Evolutionary conservation across 331 rosid species (phyloP), one percentile per base, ranked within the genome.

Genomic region (Acacia concinna): DNA sequence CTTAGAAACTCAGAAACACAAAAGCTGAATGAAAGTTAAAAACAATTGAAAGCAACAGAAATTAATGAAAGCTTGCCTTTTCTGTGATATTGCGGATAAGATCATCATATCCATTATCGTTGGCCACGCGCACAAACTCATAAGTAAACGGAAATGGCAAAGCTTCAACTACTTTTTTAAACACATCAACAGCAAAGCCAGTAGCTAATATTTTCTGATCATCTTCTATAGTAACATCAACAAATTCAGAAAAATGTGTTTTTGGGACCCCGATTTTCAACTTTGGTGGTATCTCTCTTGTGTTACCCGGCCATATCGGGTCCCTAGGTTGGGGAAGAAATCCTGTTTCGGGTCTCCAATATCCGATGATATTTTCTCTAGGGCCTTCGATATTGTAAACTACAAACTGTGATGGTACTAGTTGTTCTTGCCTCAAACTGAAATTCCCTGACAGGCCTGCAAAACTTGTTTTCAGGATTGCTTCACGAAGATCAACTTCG

Each of bases 281-380:
- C 81, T 78, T 81, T 71, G 68, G 8, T 20, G 79, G 85, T 3
- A 30, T 60, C 1, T 82, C 75, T 21, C 15, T 77, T 38, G 82
- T 52, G 79, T 82, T 27, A 49, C 85, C 85, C 3, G 82, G 85
- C 85, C 79, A 82, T n/a, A n/a, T n/a, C n/a, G n/a, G n/a, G n/a
- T n/a, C n/a, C n/a, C n/a, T n/a, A n/a, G n/a, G n/a, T n/a, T n/a
- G n/a, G n/a, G n/a, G n/a, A n/a, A n/a, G n/a, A n/a, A n/a, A n/a
- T n/a, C n/a, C n/a, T n/a, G n/a, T n/a, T n/a, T n/a, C n/a, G n/a
- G n/a, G n/a, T n/a, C n/a, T n/a, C n/a, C n/a, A n/a, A n/a, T n/a
- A n/a, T n/a, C n/a, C n/a, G n/a, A n/a, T n/a, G n/a, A n/a, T n/a
- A n/a, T n/a, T n/a, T n/a, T n/a, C n/a, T n/a, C n/a, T n/a, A n/a